Conservation (phyloP, 106 monocot genomes). For the Chionographis japonica region DNA sequence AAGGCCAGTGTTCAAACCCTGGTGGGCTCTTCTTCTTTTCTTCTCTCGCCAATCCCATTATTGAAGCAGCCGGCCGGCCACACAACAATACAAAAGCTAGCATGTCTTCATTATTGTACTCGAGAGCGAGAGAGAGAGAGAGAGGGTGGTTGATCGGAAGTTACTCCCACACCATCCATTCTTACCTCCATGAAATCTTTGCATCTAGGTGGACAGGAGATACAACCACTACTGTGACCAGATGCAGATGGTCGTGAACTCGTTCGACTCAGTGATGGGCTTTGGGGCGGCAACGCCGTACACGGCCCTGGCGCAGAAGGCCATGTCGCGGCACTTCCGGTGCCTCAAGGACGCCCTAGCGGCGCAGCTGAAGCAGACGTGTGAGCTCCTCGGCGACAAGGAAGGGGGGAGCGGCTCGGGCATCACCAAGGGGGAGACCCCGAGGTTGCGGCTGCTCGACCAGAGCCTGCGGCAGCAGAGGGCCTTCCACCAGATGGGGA, state of each 20-base stretch:
- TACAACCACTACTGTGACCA: conserved; percentile 97
- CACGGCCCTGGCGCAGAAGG: conserved; percentile 89
- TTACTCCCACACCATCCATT: too few species aligned
- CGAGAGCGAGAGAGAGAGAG: too few species aligned
- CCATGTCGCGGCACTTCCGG: conserved; percentile 95
- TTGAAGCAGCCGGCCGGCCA: too few species aligned
- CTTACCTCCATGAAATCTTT: too few species aligned
- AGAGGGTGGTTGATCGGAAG: too few species aligned
- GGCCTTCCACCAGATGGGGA: conserved; percentile 93
- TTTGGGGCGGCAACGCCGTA: conserved; percentile 88
- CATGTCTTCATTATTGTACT: too few species aligned
- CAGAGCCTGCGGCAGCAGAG: conserved; percentile 83
- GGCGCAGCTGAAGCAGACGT: conserved; percentile 58
- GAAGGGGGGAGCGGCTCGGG: conserved; percentile 53
- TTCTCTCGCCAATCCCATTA: too few species aligned
- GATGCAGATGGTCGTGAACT: conserved; percentile 98
- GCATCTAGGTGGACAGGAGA: conserved; percentile 74
- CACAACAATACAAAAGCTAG: too few species aligned
- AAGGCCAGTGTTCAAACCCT: too few species aligned
- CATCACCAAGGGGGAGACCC: conserved; percentile 92
- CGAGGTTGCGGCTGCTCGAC: conserved; percentile 67
- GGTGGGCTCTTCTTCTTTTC: too few species aligned
- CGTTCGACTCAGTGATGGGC: conserved; percentile 91
- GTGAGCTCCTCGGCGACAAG: conserved; percentile 83
- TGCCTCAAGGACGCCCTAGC: conserved; percentile 85